A percentile compares a stretch with the other conserved stretches of the same genome.
Evolutionary conservation across 2,329 filamentous ascomycete genomes (phyloP).

Genomic region (Xylaria multiplex): DNA sequence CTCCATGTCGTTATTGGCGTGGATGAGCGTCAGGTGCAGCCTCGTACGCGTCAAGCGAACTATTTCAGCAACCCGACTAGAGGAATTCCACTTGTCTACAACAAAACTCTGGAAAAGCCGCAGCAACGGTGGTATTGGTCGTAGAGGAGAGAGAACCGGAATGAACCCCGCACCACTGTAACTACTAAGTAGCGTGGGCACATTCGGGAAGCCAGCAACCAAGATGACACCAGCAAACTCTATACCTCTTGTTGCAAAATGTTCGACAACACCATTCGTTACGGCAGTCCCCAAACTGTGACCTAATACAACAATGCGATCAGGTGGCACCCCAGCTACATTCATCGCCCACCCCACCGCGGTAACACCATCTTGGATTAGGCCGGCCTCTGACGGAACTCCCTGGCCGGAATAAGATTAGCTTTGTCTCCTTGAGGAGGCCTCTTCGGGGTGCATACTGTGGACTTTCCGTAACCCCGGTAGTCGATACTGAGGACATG

Average conservation of each 20-base stretch:
- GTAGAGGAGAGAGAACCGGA: constrained; percentile 80
- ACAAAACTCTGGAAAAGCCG: constrained; percentile 70
- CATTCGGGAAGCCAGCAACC: constrained; percentile 79
- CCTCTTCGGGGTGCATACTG: constrained; percentile 43
- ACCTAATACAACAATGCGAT: constrained; percentile 81
- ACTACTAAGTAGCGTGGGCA: constrained; percentile 76
- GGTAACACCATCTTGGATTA: constrained; percentile 81
- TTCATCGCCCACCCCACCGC: constrained; percentile 77
- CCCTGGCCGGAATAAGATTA: constrained; percentile 55
- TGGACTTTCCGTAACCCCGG: constrained; percentile 84
- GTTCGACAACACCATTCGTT: constrained; percentile 76
- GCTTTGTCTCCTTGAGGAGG: background rate
- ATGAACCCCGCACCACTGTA: constrained; percentile 83
- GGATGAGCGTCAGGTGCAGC: constrained; percentile 77
- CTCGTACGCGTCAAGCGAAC: constrained; percentile 61
- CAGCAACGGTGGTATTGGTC: constrained; percentile 71
- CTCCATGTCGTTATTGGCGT: constrained; percentile 82
- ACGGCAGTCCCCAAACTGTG: constrained; percentile 92
- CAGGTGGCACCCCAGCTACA: constrained; percentile 70
- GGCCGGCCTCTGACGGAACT: constrained; percentile 79
- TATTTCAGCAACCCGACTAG: constrained; percentile 69
- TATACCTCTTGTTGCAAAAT: constrained; percentile 68
- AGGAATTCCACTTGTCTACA: constrained; percentile 84
- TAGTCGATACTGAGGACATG: constrained; percentile 93
- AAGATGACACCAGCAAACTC: constrained; percentile 84